phyloP scores from a whole-genome alignment of 1,284 basidiomycete genomes.

The Pseudozyma sp. region DNA sequence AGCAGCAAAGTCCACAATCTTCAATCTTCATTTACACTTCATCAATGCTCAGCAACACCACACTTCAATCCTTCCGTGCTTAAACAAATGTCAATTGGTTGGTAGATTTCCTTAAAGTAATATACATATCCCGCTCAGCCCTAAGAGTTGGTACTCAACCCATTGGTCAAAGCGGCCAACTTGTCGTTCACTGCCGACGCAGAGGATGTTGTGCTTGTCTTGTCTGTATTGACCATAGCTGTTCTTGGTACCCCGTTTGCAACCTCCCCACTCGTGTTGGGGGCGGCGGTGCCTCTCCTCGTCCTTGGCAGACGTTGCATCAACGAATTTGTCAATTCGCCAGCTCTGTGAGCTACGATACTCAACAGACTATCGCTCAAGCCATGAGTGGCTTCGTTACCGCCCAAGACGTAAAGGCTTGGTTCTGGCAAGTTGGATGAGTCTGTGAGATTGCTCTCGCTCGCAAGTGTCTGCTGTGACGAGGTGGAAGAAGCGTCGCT shows the following conservation, averaged over 20 bases:
- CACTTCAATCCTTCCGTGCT: too few relatives aligned
- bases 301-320: conserved; percentile 27
- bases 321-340: conserved; percentile 57
- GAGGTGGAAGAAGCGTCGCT: conserved; percentile 44
- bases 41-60: too few relatives aligned
- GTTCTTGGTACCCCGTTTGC: background rate
- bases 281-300: conserved; percentile 11
- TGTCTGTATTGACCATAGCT: background rate
- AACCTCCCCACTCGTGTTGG: background rate
- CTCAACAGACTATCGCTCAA: conserved; percentile 62
- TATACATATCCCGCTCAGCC: too few relatives aligned
- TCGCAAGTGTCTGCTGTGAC: conserved; percentile 42
- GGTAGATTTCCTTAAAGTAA: too few relatives aligned
- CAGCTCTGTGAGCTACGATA: conserved; percentile 63
- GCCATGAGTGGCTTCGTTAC: conserved; percentile 67
- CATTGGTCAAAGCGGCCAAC: conserved; percentile 9
- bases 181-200: conserved; percentile 24
- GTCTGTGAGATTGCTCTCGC: conserved; percentile 9
- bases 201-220: background rate
- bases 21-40: too few relatives aligned
- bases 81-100: too few relatives aligned
- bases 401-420: conserved; percentile 62
- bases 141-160: conserved; percentile 8
- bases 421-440: conserved; percentile 22
- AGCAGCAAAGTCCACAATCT: too few relatives aligned